These are phyloP conservation scores for Chlorencoelia australis DNA, from an alignment of 2,329 filamentous ascomycete species.

Conservation along the genomic window DNA sequence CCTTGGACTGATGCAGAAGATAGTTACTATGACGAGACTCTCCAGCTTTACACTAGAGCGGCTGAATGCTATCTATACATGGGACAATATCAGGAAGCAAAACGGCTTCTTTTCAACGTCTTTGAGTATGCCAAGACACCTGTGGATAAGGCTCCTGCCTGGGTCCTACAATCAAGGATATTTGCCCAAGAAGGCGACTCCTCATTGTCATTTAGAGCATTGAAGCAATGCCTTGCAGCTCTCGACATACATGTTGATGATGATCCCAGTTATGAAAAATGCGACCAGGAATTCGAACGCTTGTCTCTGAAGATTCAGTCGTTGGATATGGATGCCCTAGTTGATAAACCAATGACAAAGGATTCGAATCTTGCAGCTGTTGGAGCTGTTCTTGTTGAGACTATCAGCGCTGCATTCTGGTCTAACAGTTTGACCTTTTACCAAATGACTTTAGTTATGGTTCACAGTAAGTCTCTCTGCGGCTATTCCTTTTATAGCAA, in stretches of 20 bases:
- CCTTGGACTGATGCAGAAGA: slow-evolving; percentile 68
- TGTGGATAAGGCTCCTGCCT: slow-evolving; percentile 74
- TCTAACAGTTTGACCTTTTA: slow-evolving; percentile 63
- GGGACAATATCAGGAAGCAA: slow-evolving; percentile 58
- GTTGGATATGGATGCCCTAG: slow-evolving; percentile 40
- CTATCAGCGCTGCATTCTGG: slow-evolving; percentile 65
- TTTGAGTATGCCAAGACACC: slow-evolving; percentile 60
- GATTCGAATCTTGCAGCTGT: slow-evolving; percentile 50
- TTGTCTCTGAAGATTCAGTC: slow-evolving; percentile 49
- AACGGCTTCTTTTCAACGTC: slow-evolving; percentile 57
- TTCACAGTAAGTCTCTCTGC: too few relatives aligned
- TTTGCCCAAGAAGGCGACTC: slow-evolving; percentile 66
- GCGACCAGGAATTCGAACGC: slow-evolving; percentile 63
- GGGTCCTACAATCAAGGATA: slow-evolving; percentile 73
- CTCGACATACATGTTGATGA: slow-evolving; percentile 58
- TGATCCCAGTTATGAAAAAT: slow-evolving; percentile 62
- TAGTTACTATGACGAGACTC: slow-evolving; percentile 76
- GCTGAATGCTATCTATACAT: slow-evolving; percentile 79
- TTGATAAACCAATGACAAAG: slow-evolving; percentile 33
- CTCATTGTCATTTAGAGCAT: slow-evolving; percentile 53
- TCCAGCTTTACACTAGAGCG: slow-evolving; percentile 66
- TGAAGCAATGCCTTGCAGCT: slow-evolving; percentile 61
- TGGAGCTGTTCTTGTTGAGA: slow-evolving; percentile 61
- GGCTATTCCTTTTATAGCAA: too few relatives aligned
- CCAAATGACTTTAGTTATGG: slow-evolving; percentile 55